Conservation (phyloP, 495 filamentous ascomycete species). For the Aspergillus ostianus region DNA sequence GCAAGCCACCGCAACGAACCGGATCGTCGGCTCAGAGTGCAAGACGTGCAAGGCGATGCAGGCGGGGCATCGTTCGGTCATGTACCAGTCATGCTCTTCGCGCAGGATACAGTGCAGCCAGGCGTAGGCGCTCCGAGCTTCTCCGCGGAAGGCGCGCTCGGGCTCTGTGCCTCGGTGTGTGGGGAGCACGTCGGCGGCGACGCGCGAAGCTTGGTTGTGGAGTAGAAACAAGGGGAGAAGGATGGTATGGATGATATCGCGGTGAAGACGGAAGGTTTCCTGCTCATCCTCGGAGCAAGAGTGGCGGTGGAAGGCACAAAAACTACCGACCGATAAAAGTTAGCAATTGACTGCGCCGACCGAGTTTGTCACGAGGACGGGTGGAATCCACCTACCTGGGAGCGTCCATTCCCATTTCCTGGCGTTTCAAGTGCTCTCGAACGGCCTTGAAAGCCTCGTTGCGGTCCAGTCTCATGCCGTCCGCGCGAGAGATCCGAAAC, state of each 20-base stretch:
- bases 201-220: constrained; percentile 49
- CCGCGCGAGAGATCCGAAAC: constrained; percentile 43
- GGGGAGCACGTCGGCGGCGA: constrained; percentile 47
- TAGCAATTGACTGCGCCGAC: constrained; percentile 5
- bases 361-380: neutral
- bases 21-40: constrained; percentile 58
- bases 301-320: constrained; percentile 48
- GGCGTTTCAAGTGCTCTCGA: constrained; percentile 43
- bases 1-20: constrained; percentile 55
- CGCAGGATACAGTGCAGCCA: constrained; percentile 60
- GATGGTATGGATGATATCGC: constrained; percentile 60
- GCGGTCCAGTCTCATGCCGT: constrained; percentile 35
- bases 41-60: constrained; percentile 55
- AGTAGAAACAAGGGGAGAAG: constrained; percentile 58
- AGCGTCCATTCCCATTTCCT: constrained; percentile 37
- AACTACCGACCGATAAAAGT: constrained; percentile 27
- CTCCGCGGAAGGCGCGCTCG: constrained; percentile 57
- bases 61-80: constrained; percentile 55
- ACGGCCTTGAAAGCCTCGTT: constrained; percentile 46
- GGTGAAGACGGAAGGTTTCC: constrained; percentile 54
- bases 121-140: constrained; percentile 57
- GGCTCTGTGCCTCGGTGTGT: constrained; percentile 49
- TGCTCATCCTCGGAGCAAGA: constrained; percentile 39
- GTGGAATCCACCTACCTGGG: constrained; percentile 26
- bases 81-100: constrained; percentile 59